Evolutionary conservation across 257 asterid species (phyloP), one percentile per base, ranked within the genome.

Genomic region (Solanum pennellii): DNA sequence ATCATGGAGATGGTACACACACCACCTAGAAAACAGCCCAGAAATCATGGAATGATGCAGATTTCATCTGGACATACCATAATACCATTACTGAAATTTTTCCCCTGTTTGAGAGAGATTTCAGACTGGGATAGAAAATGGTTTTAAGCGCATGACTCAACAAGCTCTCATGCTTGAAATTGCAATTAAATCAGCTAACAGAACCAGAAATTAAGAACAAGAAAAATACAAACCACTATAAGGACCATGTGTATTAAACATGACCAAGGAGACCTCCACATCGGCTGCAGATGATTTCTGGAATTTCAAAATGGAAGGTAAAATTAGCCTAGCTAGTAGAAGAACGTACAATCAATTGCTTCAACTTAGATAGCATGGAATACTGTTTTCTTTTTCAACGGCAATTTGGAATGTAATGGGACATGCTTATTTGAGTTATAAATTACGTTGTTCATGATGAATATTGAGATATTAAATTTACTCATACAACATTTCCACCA

Each of bases 241-340:
- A 87, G 94, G 89, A 83, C 97, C 98, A 88, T 92, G 97, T 45
- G 94, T 86, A 83, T 93, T 91, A 91, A 94, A 95, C 96, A 92
- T 89, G 87, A 95, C 95, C 91, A 96, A 89, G 74, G 97, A 91
- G 80, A 95, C 87, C 90, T 91, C 95, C 86, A 89, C 92, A 82
- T 86, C 90, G 71, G 93, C 56, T 83, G 92, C 86, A 41, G 95
- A 87, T 73, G 90, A 92, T 91, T 95, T 96, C 99, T 95, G 94
- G 66, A 90, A 91, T 84, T 74, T 23, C 42, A 83, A 86, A 68
- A 49, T 79, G 66, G 84, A 79, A 79, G 69, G 45, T 82, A 49
- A 49, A 47, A 82, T 49, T 49, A 82, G 68, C 85, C 60, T 82
- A 82, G 69, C 29, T 18, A 82, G 85, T 49, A 82, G 69, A 47